phyloP scores from a whole-genome alignment of 495 filamentous ascomycete genomes.

The Hypoxylon crocopeplum region DNA sequence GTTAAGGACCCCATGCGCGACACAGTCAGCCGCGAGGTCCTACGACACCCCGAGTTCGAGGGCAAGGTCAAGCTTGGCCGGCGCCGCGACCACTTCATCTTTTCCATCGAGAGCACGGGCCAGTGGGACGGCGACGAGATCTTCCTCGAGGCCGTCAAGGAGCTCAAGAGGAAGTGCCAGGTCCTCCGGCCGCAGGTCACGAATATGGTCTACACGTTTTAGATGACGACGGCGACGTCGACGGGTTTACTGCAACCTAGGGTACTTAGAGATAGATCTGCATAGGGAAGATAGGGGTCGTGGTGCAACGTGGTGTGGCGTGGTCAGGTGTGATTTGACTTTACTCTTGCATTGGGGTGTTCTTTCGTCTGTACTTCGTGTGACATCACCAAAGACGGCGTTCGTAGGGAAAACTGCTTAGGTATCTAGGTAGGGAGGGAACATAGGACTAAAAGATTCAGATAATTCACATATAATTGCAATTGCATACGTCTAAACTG shows the following conservation, averaged over 20 bases:
- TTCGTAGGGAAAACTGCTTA: conserved; percentile 13
- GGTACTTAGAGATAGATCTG: no score
- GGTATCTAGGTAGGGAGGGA: background rate
- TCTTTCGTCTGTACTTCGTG: background rate
- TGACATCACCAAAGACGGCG: conserved; percentile 2
- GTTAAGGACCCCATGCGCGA: conserved; percentile 84
- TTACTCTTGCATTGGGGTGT: conserved; percentile 7
- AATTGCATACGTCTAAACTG: no score
- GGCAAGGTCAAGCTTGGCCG: conserved; percentile 93
- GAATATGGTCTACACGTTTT: conserved; percentile 52
- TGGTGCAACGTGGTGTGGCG: background rate
- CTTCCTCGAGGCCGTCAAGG: conserved; percentile 85
- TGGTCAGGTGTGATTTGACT: background rate
- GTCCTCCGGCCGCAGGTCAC: conserved; percentile 53
- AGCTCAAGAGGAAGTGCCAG: conserved; percentile 76
- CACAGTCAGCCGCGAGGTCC: conserved; percentile 90
- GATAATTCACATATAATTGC: no score
- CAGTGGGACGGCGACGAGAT: conserved; percentile 90
- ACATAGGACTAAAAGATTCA: background rate
- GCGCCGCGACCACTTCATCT: conserved; percentile 95
- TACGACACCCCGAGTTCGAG: conserved; percentile 92
- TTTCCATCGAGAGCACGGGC: conserved; percentile 90
- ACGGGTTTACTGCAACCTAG: no score
- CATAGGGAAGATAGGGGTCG: background rate
- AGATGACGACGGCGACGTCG: background rate